Evolutionary conservation across 257 asterid genomes (phyloP), one percentile per base, ranked within the genome.

Genomic region (Eucommia ulmoides): DNA sequence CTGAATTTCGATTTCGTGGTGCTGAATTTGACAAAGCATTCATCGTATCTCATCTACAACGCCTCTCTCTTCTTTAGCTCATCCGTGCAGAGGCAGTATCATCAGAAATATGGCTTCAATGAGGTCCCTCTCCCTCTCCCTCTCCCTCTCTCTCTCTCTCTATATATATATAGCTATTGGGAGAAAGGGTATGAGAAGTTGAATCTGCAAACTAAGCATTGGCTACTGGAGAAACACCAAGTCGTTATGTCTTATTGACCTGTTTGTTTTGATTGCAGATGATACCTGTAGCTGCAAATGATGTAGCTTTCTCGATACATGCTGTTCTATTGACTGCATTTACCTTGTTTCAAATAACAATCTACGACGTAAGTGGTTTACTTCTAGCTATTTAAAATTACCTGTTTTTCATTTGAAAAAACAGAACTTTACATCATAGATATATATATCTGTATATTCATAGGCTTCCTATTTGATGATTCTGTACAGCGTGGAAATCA

Each of bases 221-320:
- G n/a, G n/a, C n/a, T n/a, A n/a, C n/a, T n/a, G n/a, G n/a, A n/a
- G n/a, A n/a, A n/a, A n/a, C n/a, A n/a, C n/a, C n/a, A n/a, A n/a
- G n/a, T 35, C 16, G 11, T 11, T 2, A 9, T 35, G 11, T 5
- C 16, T 26, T 26, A 26, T 26, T 26, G 2, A 10, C 45, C 49
- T 45, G 20, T 19, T 51, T 52, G 23, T 44, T 29, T 63, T 50
- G 53, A 8, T 49, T 63, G 69, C 88, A 89, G 97, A 63, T 89
- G 94, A 85, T 89, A 61, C 97, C 94, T 14, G 97, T 89, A 53
- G 97, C 97, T 62, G 82, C 88, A 17, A 89, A 89, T 57, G 97
- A 89, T 66, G 96, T 89, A 46, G 97, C 96, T 61, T 89, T 89
- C 80, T 89, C 97, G 19, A 53, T 53, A 2, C 97, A 89, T 62